These are phyloP conservation scores for Melastoma candidum DNA, from an alignment of 441 rosid species.

Conservation along the genomic window DNA sequence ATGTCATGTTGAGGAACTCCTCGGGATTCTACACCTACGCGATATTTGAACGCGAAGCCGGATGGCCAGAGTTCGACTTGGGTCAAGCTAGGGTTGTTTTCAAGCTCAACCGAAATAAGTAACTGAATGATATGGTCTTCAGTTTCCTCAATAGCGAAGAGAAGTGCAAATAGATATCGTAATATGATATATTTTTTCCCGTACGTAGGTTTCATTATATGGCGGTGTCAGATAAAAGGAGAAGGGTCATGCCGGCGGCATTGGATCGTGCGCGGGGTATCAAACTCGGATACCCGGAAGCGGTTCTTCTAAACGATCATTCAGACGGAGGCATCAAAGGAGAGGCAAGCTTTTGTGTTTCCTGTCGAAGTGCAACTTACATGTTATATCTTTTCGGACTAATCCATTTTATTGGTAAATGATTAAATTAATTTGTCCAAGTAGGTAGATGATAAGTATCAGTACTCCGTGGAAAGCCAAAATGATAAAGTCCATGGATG, in stretches of 20 bases:
- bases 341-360: constrained; percentile 17
- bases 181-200: not conserved
- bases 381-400: not conserved
- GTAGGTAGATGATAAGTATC: constrained; percentile 38
- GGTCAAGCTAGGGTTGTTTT: constrained; percentile 33
- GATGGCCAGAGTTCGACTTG: constrained; percentile 25
- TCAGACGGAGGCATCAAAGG: constrained; percentile 29
- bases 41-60: constrained; percentile 24
- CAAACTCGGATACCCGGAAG: constrained; percentile 26
- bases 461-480: constrained; percentile 30
- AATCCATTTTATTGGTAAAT: not conserved
- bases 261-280: constrained; percentile 33
- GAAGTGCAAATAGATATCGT: not conserved
- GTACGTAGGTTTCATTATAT: constrained; percentile 29
- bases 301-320: constrained; percentile 26
- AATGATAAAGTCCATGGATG: constrained; percentile 37
- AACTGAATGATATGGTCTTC: not conserved
- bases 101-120: constrained; percentile 25
- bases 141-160: not conserved
- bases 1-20: no score
- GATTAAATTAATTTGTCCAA: not conserved
- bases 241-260: constrained; percentile 34
- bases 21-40: constrained; percentile 32
- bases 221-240: constrained; percentile 34
- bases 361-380: not conserved